Evolutionary conservation across 148 eudicot genomes (phyloP), one percentile per base, ranked within the genome.

Genomic region (Tetragonia tetragonoides): DNA sequence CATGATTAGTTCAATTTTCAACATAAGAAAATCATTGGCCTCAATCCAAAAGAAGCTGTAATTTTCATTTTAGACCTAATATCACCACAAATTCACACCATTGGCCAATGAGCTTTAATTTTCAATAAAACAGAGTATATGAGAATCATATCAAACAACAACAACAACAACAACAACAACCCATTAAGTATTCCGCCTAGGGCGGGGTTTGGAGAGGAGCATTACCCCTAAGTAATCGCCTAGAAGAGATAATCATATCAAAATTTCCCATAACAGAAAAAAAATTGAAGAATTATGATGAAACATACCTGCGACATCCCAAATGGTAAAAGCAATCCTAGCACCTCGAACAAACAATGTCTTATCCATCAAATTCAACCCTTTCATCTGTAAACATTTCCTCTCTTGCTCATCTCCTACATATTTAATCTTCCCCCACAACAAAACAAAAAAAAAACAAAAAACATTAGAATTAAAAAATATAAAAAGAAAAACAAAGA

Each of bases 291-390:
- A 70, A 60, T 64, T 28, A 73, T 63, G 15, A 54, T 54, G 4
- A 62, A 54, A 56, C 21, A 7, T 78, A 94, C 98, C 98, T 86
- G 88, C 97, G 0, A 94, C 98, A 82, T 94, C 98, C 99, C 99
- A 95, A 46, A 95, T 88, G 49, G 86, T 86, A 68, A 90, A 91
- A 78, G 94, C 90, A 86, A 95, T 93, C 46, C 91, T 90, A 66
- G 97, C 97, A 0, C 97, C 97, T 70, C 75, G 65, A 34, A 95
- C 87, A 76, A 75, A 16, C 66, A 93, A 18, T 6, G 89, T 87
- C 81, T 93, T 95, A 65, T 88, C 93, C 90, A 93, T 93, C 75
- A 93, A 82, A 83, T 91, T 93, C 73, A 95, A 76, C 4, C 99
- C 99, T 38, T 85, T 86, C 89, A 88, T 95, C 83, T 91, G 81